phyloP scores from a whole-genome alignment of 768 basidiomycete species.

The Amyloporia xantha region DNA sequence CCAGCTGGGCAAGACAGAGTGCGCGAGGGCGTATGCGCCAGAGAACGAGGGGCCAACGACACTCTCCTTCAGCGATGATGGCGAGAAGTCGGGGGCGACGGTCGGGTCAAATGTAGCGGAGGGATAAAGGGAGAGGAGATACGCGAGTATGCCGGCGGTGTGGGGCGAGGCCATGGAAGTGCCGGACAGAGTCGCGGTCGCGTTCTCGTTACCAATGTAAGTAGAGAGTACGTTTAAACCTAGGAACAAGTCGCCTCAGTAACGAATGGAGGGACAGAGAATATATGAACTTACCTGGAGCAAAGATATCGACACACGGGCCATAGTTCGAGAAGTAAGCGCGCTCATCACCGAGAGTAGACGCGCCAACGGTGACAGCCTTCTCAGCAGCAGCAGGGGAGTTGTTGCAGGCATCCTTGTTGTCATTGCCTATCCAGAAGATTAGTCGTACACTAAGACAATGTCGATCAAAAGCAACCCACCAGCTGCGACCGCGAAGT shows the following conservation, averaged over 20 bases:
- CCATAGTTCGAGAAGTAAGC: conserved; percentile 94
- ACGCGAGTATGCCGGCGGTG: conserved; percentile 83
- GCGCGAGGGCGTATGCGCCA: conserved; percentile 47
- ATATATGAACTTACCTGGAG: conserved; percentile 54
- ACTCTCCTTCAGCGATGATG: conserved; percentile 27
- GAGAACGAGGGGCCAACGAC: conserved; percentile 32
- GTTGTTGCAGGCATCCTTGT: conserved; percentile 85
- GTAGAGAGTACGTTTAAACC: conserved; percentile 87
- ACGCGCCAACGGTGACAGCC: conserved; percentile 93
- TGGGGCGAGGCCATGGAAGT: conserved; percentile 97
- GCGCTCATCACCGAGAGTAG: conserved; percentile 71
- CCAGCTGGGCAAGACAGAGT: conserved; percentile 53
- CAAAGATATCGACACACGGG: conserved; percentile 87
- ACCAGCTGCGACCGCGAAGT: conserved; percentile 97
- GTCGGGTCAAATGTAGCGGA: conserved; percentile 53
- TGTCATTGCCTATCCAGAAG: conserved; percentile 54
- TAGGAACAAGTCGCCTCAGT: too few relatives aligned
- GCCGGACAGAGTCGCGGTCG: conserved; percentile 77
- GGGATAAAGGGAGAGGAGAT: conserved; percentile 86
- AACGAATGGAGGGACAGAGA: too few relatives aligned
- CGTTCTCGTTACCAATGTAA: conserved; percentile 56
- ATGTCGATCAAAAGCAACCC: conserved; percentile 25
- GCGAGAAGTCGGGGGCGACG: conserved; percentile 32
- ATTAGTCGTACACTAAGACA: not conserved
- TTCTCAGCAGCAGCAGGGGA: conserved; percentile 88